Evolutionary conservation across 2,329 filamentous ascomycete species (phyloP), one percentile per base, ranked within the genome.

Genomic region (Aspergillus felis): DNA sequence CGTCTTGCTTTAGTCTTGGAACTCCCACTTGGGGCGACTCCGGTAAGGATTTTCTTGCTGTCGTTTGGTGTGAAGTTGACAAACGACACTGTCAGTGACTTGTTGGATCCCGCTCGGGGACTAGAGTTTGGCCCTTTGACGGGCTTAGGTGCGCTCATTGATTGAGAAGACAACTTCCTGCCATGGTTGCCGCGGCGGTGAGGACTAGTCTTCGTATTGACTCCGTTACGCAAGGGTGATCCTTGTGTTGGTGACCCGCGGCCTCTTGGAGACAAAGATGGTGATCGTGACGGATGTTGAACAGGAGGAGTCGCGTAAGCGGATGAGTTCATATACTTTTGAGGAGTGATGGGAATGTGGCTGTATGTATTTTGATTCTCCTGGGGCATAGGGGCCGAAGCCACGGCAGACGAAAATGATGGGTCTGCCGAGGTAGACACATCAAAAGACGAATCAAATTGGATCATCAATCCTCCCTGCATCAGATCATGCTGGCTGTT

Each of bases 1-100:
- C 94, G 80, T 55, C 92, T 79, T n/a, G 91, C 91, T 72, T 97
- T 97, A 8, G 94, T 97, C 83, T 97, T 97, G 64, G 86, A 90
- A 65, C 87, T 92, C 9, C 94, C 94, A 63, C 88, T 92, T 0
- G 93, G 93, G 49, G 94, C 94, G 12, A 99, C 94, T 4, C 92
- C 93, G 7, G 85, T 91, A 74, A 99, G 84, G 47, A 99, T 87
- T 69, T 89, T 85, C 14, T 83, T 79, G 66, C 87, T 87, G 73
- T 99, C 92, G 51, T 82, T 80, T 0, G 91, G 87, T 1, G 92
- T 97, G 75, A 90, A 96, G 74, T 97, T 97, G 62, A 96, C 90
- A 69, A 97, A 97, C 10, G 81, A 83, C 14, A 80, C 79, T 50
- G 72, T 73, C 35, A 84, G 83, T 8, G 84, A 64, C 49, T 69